These are phyloP conservation scores for Aureobasidium sp. DNA, from an alignment of 2,329 filamentous ascomycete genomes.

Conservation along the genomic window DNA sequence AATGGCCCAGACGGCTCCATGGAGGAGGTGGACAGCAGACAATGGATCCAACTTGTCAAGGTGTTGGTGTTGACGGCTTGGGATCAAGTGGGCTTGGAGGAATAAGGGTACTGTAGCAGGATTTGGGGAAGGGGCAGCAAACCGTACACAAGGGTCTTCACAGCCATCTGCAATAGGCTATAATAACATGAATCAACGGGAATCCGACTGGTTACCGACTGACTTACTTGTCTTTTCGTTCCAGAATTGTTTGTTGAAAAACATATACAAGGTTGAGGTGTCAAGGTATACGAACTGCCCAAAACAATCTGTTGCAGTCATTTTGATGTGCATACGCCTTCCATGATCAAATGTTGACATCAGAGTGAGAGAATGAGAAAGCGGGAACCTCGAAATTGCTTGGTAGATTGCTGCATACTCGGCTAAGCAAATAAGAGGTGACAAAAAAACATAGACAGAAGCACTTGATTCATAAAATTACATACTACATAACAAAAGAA, in stretches of 20 bases:
- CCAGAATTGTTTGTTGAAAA: no score
- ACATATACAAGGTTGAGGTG: no score
- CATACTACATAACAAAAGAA: neutral
- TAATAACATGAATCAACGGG: no score
- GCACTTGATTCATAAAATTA: neutral
- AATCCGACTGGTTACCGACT: no score
- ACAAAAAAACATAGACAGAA: neutral
- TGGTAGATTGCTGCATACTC: no score
- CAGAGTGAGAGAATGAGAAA: no score
- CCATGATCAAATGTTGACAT: no score
- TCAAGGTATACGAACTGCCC: no score
- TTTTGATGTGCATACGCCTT: no score
- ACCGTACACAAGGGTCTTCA: neutral
- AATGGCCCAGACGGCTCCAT: neutral
- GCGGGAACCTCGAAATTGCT: no score
- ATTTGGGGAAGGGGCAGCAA: neutral
- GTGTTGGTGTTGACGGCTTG: constrained; percentile 8
- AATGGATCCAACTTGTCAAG: constrained; percentile 11
- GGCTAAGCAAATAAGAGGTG: neutral
- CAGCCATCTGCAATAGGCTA: neutral
- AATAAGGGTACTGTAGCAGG: neutral
- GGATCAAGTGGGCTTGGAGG: constrained; percentile 8
- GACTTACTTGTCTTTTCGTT: no score
- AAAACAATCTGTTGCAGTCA: no score
- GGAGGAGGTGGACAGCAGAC: neutral